Evolutionary conservation across 306 rosid genomes (phyloP).

Genomic region (Crataegus laevigata): DNA sequence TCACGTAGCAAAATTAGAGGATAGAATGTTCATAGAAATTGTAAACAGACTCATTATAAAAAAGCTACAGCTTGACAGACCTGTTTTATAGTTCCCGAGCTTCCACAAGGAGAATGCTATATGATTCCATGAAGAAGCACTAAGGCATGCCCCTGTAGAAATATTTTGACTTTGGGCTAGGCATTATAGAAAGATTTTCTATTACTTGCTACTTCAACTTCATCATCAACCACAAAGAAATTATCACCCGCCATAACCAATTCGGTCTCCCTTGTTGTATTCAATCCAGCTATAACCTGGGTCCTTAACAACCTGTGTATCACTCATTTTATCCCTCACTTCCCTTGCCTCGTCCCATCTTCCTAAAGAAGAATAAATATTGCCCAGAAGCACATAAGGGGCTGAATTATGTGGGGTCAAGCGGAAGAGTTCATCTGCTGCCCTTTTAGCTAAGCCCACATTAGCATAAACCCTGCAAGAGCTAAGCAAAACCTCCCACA

Average conservation of each 20-base stretch:
- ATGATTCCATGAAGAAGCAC: not conserved
- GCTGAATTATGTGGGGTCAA: conserved; percentile 50
- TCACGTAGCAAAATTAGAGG: not conserved
- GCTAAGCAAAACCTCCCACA: conserved; percentile 86
- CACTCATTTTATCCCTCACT: conserved; percentile 59
- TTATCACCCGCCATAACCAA: conserved; percentile 1
- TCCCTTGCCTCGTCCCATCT: conserved; percentile 73
- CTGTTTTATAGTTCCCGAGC: not conserved
- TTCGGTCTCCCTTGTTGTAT: conserved; percentile 22
- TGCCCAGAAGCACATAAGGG: conserved; percentile 67
- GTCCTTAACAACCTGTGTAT: conserved; percentile 46
- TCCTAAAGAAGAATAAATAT: conserved; percentile 69
- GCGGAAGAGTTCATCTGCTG: conserved; percentile 57
- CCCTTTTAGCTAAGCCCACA: conserved; percentile 56
- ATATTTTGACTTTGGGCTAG: not conserved
- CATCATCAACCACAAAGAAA: not conserved
- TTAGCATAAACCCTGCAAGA: conserved; percentile 62
- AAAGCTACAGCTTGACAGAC: not conserved
- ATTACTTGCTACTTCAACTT: not conserved
- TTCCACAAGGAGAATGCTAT: not conserved
- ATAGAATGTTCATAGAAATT: too few relatives aligned
- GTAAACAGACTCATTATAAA: too few relatives aligned
- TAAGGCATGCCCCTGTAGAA: not conserved
- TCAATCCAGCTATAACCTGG: conserved; percentile 76
- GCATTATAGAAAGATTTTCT: not conserved